Evolutionary conservation across 1,284 basidiomycete species (phyloP).

Genomic region (Rhodotorula sp.): DNA sequence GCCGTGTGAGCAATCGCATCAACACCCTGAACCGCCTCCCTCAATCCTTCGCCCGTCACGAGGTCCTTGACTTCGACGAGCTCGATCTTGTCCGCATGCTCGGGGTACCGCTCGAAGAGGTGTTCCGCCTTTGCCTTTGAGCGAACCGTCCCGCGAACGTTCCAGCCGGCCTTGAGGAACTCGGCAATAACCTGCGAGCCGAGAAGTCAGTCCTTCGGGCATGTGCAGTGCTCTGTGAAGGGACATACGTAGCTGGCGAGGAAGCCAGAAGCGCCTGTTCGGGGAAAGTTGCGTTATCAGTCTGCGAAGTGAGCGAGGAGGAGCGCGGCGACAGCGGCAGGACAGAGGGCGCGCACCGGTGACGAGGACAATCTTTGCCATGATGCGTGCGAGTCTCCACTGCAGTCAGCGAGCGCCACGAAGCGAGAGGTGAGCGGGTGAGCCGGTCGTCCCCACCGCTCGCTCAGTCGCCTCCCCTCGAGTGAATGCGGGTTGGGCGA

Average conservation of each 20-base stretch:
- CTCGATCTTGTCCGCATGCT: conserved; percentile 21
- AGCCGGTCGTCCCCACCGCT: too few species aligned
- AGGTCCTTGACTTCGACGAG: conserved; percentile 46
- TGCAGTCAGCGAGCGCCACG: neutral
- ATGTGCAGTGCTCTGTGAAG: fast-evolving
- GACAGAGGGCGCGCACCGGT: conserved; percentile 10
- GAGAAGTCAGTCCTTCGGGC: neutral
- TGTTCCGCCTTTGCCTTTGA: conserved; percentile 20
- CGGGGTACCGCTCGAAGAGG: conserved; percentile 24
- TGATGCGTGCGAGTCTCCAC: neutral
- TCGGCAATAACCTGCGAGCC: conserved; percentile 25
- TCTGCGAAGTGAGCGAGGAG: too few species aligned
- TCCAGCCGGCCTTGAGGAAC: conserved; percentile 35
- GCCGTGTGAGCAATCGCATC: conserved; percentile 42
- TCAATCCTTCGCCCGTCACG: conserved; percentile 45
- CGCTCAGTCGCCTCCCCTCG: neutral
- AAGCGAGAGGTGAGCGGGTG: neutral
- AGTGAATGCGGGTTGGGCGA: neutral
- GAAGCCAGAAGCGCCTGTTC: conserved; percentile 32
- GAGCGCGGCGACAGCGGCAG: neutral
- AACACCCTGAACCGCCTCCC: conserved; percentile 44
- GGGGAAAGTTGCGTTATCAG: neutral
- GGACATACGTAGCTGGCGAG: conserved; percentile 31
- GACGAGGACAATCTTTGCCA: conserved; percentile 30
- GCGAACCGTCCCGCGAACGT: conserved; percentile 39